Evolutionary conservation across 768 basidiomycete species (phyloP), one percentile per base, ranked within the genome.

Genomic region (Chalciporus piperatus): DNA sequence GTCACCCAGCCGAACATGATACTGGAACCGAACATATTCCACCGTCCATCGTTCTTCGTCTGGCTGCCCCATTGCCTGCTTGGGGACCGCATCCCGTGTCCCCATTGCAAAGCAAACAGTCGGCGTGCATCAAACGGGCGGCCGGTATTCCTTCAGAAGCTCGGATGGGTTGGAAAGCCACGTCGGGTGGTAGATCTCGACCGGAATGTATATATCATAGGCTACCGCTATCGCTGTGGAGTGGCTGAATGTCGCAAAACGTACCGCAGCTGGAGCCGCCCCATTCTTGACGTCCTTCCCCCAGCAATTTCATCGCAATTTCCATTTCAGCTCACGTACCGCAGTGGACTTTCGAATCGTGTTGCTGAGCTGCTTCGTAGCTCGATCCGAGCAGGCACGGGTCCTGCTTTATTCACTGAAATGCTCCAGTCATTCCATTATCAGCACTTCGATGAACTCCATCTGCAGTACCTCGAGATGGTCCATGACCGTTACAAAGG

Each of bases 231-330:
- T 47, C 50, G 35, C 3, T 67, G 64, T 45, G 42, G 2, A 1
- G 23, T 23, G 4, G 45, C 38, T 0, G 14, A 23, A 1, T 68
- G 67, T 47, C 12, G 27, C 2, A 45, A 62, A 25, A 69, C 59
- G 0, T 69, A 67, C 35, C 57, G 54, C 16, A 67, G 64, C 37
- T 70, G 66, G 66, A 61, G 65, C 17, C 35, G 41, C 0, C 53
- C 56, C 0, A 60, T 71, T 16, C 47, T 70, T 13, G 30, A 16
- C 3, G 22, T 43, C 0, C 54, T 70, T 8, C 68, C 64, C 14
- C 28, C 28, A 6, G 19, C 44, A 0, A 47, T 71, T n/a, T 56
- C 59, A 5, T 28, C 51, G 4, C 59, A 65, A 28, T 68, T 68
- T 27, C 58, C 59, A 4, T 57, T 59, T 13, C 53, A 50, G 25